Conservation (phyloP, 2,329 filamentous ascomycete genomes). For the Talaromyces albobiverticillius region DNA sequence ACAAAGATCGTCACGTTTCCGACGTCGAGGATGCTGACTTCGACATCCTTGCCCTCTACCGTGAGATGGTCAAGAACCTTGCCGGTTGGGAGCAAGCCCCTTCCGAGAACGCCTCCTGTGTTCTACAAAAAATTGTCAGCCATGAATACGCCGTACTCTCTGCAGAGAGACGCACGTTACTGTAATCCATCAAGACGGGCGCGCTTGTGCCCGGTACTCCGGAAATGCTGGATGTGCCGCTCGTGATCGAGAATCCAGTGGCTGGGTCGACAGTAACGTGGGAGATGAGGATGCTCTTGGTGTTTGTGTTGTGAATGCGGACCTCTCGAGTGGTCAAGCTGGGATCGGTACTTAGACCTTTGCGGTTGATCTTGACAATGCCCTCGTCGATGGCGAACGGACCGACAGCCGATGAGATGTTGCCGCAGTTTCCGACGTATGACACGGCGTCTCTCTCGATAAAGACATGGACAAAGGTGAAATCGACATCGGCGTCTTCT, state of each 20-base stretch:
- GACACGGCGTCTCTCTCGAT: constrained; percentile 5
- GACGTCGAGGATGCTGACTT: too few species aligned
- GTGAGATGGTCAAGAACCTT: too few species aligned
- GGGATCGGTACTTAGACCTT: constrained; percentile 13
- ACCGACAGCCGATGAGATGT: constrained; percentile 18
- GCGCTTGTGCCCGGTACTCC: constrained; percentile 16
- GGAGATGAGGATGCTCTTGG: constrained; percentile 14
- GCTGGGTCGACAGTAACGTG: constrained; percentile 18
- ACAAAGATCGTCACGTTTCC: too few species aligned
- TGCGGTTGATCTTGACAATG: constrained; percentile 4
- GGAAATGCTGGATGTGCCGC: constrained; percentile 13
- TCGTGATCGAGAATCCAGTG: constrained; percentile 4
- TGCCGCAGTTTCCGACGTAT: constrained; percentile 17
- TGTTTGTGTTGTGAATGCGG: constrained; percentile 18
- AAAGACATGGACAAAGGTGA: constrained; percentile 9
- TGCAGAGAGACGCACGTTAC: too few species aligned
- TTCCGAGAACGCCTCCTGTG: not conserved
- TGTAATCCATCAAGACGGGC: constrained; percentile 19
- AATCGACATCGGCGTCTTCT: constrained; percentile 9
- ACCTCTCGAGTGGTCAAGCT: constrained; percentile 14
- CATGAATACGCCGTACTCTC: too few species aligned
- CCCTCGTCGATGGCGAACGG: constrained; percentile 19
- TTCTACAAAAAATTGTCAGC: not conserved
- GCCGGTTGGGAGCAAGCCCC: too few species aligned
- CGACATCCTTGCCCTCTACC: too few species aligned